phyloP scores from a whole-genome alignment of 2,329 filamentous ascomycete species.

The Thelonectria discophora region DNA sequence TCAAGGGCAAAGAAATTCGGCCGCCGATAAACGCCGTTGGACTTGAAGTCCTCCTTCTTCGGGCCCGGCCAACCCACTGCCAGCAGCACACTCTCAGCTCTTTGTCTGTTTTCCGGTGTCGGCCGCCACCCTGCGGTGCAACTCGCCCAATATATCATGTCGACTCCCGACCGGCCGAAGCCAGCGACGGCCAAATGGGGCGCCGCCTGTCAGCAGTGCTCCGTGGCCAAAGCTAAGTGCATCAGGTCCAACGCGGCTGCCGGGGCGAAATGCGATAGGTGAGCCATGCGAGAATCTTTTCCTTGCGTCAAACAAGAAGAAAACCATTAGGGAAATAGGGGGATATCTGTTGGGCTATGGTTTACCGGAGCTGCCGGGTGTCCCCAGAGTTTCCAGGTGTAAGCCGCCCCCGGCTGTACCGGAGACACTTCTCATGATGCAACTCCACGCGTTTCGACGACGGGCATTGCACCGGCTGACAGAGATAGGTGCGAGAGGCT shows the following conservation, averaged over 20 bases:
- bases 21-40: constrained; percentile 39
- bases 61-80: constrained; percentile 14
- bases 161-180: constrained; percentile 40
- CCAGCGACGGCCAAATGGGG: constrained; percentile 57
- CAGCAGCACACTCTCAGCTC: background rate
- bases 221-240: constrained; percentile 61
- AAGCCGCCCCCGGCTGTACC: constrained; percentile 23
- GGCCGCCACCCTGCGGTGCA: too few species aligned
- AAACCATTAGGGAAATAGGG: background rate
- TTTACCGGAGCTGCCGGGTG: constrained; percentile 19
- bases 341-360: background rate
- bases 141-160: too few species aligned
- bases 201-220: constrained; percentile 58
- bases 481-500: constrained; percentile 56
- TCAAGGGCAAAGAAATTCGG: constrained; percentile 5
- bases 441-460: constrained; percentile 3
- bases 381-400: constrained; percentile 16
- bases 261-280: constrained; percentile 58
- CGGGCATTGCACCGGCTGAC: constrained; percentile 8
- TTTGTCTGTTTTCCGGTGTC: constrained; percentile 12
- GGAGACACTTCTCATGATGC: constrained; percentile 20
- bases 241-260: constrained; percentile 51
- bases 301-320: too few species aligned
- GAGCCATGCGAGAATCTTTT: constrained; percentile 17
- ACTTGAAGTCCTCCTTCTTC: constrained; percentile 30